These are phyloP conservation scores for Xylariaceae sp. DNA, from an alignment of 2,329 filamentous ascomycete genomes.

Conservation along the genomic window DNA sequence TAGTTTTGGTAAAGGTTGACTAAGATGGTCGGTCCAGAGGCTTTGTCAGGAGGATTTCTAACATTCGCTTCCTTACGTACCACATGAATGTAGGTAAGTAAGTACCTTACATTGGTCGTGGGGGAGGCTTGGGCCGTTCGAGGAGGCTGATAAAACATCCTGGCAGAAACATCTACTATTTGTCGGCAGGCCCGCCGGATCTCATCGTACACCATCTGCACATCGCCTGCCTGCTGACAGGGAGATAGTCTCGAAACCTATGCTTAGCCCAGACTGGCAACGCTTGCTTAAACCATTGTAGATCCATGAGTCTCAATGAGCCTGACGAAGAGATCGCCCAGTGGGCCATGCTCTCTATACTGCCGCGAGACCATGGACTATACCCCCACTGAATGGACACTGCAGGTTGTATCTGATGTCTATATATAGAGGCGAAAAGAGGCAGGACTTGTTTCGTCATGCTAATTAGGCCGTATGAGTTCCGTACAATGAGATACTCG, in stretches of 20 bases:
- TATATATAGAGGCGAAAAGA: conserved; percentile 30
- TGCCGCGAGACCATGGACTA: conserved; percentile 3
- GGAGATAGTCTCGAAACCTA: neutral
- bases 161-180: conserved; percentile 8
- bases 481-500: conserved; percentile 12
- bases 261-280: conserved; percentile 16
- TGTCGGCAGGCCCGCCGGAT: conserved; percentile 1
- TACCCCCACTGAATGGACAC: conserved; percentile 10
- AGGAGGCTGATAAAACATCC: conserved; percentile 17
- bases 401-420: conserved; percentile 21
- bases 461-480: conserved; percentile 15
- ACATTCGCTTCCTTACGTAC: neutral
- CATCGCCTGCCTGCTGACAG: conserved; percentile 11
- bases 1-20: neutral
- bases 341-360: conserved; percentile 17
- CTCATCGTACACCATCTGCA: neutral
- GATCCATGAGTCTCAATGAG: conserved; percentile 9
- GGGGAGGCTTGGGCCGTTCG: conserved; percentile 22
- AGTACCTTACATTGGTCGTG: conserved; percentile 22
- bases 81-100: conserved; percentile 10
- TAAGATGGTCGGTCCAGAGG: conserved; percentile 3
- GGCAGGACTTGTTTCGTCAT: conserved; percentile 25
- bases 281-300: neutral
- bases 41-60: neutral
- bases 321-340: conserved; percentile 18